These are phyloP conservation scores for Penicillium herquei DNA, from an alignment of 495 filamentous ascomycete species.

Conservation along the genomic window DNA sequence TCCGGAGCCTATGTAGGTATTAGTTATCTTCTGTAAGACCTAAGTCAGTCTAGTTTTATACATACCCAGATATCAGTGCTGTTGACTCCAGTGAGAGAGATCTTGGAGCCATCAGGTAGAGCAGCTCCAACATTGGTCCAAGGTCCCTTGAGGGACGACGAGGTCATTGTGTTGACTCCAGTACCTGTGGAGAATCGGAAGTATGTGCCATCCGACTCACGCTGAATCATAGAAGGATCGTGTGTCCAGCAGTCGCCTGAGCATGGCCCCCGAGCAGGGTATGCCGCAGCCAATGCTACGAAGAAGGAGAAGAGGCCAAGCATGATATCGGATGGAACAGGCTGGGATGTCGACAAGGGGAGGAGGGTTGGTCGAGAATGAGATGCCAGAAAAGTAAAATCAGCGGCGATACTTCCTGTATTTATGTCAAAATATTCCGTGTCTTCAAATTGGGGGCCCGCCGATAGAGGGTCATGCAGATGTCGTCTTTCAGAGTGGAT, in stretches of 20 bases:
- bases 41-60: background rate
- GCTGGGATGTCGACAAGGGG: background rate
- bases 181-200: conserved; percentile 70
- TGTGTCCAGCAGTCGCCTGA: conserved; percentile 60
- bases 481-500: conserved; percentile 10
- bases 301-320: conserved; percentile 22
- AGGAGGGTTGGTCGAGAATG: conserved; percentile 5
- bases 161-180: conserved; percentile 57
- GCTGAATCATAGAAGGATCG: conserved; percentile 63
- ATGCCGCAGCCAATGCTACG: conserved; percentile 34
- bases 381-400: background rate
- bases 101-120: conserved; percentile 55
- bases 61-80: conserved; percentile 60
- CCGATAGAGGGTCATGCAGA: conserved; percentile 14
- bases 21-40: too few species aligned
- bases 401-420: conserved; percentile 9
- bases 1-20: conserved; percentile 59
- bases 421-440: conserved; percentile 22
- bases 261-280: conserved; percentile 56
- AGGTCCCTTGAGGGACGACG: conserved; percentile 57
- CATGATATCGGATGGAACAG: conserved; percentile 13
- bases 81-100: conserved; percentile 47
- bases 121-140: conserved; percentile 61
- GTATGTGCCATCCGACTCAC: conserved; percentile 64
- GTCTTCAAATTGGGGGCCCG: background rate